Evolutionary conservation across 371 early-diverging fungal species (phyloP).

Genomic region (Syncephalis plumigaleata): DNA sequence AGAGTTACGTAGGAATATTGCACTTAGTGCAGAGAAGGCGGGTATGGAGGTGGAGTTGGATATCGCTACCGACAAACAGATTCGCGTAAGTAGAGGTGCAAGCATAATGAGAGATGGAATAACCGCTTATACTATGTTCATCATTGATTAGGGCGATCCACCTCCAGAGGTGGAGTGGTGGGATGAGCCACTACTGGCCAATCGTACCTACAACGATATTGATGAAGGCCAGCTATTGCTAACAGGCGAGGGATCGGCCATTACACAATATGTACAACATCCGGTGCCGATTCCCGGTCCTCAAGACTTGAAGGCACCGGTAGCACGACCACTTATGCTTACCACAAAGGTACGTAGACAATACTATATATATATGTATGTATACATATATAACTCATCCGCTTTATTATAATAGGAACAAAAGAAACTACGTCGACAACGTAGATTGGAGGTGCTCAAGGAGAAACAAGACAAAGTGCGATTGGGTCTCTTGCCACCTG

Average conservation of each 20-base stretch:
- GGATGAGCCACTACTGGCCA: constrained; percentile 71
- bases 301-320: constrained; percentile 34
- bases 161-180: constrained; percentile 91
- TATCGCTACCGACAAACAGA: constrained; percentile 38
- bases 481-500: constrained; percentile 83
- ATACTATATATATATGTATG: background rate
- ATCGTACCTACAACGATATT: constrained; percentile 50
- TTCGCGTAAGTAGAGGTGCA: constrained; percentile 33
- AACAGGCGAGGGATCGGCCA: constrained; percentile 30
- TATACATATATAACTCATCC: too few relatives aligned
- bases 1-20: constrained; percentile 68
- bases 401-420: constrained; percentile 29
- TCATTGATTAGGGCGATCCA: constrained; percentile 25
- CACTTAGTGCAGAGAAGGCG: constrained; percentile 56
- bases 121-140: background rate
- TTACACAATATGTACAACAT: constrained; percentile 79
- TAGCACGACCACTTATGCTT: constrained; percentile 63
- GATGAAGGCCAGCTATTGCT: constrained; percentile 18
- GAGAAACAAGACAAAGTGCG: constrained; percentile 91
- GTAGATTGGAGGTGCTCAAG: constrained; percentile 64
- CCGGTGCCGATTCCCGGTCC: constrained; percentile 82
- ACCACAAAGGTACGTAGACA: constrained; percentile 44
- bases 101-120: constrained; percentile 1
- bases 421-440: constrained; percentile 82
- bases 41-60: constrained; percentile 73